Conservation (phyloP, 768 basidiomycete genomes). For the Boletellus ananiceps region DNA sequence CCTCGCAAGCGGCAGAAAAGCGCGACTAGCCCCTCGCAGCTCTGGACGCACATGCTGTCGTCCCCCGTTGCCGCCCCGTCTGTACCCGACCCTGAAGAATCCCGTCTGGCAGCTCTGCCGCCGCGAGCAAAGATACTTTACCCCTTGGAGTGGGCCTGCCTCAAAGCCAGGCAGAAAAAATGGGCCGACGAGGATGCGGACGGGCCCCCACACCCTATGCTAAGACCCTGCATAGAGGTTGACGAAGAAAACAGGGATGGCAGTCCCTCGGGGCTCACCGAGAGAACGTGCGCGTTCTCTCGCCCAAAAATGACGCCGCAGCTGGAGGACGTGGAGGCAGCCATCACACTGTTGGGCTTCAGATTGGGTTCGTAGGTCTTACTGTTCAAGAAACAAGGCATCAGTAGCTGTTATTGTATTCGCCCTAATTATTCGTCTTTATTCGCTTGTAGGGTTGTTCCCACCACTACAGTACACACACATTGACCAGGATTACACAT, state of each 20-base stretch:
- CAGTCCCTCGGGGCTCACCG: slow-evolving; percentile 1
- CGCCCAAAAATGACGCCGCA: slow-evolving; percentile 10
- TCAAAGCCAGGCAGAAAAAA: slow-evolving; percentile 36
- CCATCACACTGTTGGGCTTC: slow-evolving; percentile 35
- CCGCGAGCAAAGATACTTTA: slow-evolving; percentile 40
- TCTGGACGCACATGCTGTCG: slow-evolving; percentile 30
- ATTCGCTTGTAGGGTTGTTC: slow-evolving; percentile 7
- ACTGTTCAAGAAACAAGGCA: not conserved
- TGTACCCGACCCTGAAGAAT: slow-evolving; percentile 21
- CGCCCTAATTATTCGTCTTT: slow-evolving; percentile 28
- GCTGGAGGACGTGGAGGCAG: slow-evolving; percentile 34
- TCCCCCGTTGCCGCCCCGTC: slow-evolving; percentile 22
- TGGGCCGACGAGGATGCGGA: slow-evolving; percentile 23
- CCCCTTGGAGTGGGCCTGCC: slow-evolving; percentile 75
- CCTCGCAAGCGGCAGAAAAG: slow-evolving; percentile 21
- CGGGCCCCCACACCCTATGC: slow-evolving; percentile 7
- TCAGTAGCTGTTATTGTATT: slow-evolving; percentile 14
- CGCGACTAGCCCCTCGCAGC: slow-evolving; percentile 15
- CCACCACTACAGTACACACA: too few relatives aligned
- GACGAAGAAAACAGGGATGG: slow-evolving; percentile 11
- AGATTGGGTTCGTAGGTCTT: slow-evolving; percentile 16
- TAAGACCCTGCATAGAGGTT: slow-evolving; percentile 1
- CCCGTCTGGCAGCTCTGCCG: slow-evolving; percentile 22
- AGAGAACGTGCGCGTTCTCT: not conserved
- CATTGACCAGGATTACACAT: too few relatives aligned